phyloP scores from a whole-genome alignment of 140 eudicot species.

The Oenanthe javanica region DNA sequence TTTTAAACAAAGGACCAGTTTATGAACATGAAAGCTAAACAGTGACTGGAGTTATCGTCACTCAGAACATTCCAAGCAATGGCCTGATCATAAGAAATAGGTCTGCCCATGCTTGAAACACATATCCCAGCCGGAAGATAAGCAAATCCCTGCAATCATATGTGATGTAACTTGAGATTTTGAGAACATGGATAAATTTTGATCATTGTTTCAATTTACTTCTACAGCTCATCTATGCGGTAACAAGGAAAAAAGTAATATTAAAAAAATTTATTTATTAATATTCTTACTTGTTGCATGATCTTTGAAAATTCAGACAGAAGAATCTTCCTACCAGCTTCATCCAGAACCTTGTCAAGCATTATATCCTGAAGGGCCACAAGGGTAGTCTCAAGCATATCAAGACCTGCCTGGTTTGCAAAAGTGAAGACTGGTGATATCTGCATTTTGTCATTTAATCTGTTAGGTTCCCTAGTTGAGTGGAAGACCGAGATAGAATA shows the following conservation, averaged over 20 bases:
- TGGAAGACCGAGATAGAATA: not conserved
- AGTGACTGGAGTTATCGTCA: slow-evolving; percentile 61
- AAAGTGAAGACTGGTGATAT: slow-evolving; percentile 65
- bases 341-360: slow-evolving; percentile 81
- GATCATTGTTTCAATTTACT: too few species aligned
- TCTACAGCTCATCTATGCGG: not conserved
- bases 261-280: too few species aligned
- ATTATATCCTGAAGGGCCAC: slow-evolving; percentile 82
- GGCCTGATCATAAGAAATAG: slow-evolving; percentile 74
- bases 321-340: slow-evolving; percentile 65
- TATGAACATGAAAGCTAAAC: slow-evolving; percentile 75
- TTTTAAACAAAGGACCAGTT: slow-evolving; percentile 92
- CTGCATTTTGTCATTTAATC: slow-evolving; percentile 26
- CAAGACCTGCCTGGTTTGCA: slow-evolving; percentile 87
- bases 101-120: slow-evolving; percentile 86
- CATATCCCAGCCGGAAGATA: slow-evolving; percentile 83
- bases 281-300: slow-evolving; percentile 60
- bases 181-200: not conserved
- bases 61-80: slow-evolving; percentile 91
- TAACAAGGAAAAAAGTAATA: not conserved
- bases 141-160: slow-evolving; percentile 57
- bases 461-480: slow-evolving; percentile 1
- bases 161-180: not conserved
- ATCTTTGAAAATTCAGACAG: slow-evolving; percentile 79
- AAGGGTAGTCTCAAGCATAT: slow-evolving; percentile 91